These are phyloP conservation scores for Steccherinum ochraceum DNA, from an alignment of 768 basidiomycete genomes.

Conservation along the genomic window DNA sequence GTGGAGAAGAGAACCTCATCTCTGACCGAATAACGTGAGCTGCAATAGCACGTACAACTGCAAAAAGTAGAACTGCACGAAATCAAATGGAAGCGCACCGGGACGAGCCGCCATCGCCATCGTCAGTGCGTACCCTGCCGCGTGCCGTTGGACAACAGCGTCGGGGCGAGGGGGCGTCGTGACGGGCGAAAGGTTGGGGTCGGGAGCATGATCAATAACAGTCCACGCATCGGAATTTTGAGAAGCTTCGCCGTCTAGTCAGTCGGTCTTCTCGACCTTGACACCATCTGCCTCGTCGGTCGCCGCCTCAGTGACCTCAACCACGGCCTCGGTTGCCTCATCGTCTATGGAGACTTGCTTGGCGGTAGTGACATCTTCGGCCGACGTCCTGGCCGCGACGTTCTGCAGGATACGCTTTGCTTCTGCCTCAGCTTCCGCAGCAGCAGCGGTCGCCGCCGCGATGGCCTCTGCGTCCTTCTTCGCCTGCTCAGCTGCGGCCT, in stretches of 20 bases:
- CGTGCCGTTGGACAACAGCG: slow-evolving; percentile 14
- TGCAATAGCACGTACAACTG: slow-evolving; percentile 21
- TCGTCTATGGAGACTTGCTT: too few relatives aligned
- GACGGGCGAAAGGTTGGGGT: neutral
- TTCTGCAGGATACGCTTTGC: slow-evolving; percentile 1
- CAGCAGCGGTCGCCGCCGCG: slow-evolving; percentile 12
- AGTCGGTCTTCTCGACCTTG: slow-evolving; percentile 2
- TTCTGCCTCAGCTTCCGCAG: slow-evolving; percentile 1
- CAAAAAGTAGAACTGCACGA: slow-evolving; percentile 21
- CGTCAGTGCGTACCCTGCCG: slow-evolving; percentile 16
- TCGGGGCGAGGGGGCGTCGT: slow-evolving; percentile 4
- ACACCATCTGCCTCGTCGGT: slow-evolving; percentile 1
- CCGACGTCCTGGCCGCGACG: neutral
- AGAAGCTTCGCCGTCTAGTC: slow-evolving; percentile 1
- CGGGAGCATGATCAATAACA: neutral
- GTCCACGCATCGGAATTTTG: neutral
- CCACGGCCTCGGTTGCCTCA: neutral
- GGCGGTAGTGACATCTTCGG: neutral
- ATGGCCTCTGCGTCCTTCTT: slow-evolving; percentile 20
- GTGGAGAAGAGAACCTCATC: too few relatives aligned
- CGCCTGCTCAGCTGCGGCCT: slow-evolving; percentile 40
- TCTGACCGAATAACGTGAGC: slow-evolving; percentile 14
- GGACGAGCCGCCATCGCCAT: neutral
- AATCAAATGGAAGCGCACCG: neutral
- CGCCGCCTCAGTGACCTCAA: neutral